Evolutionary conservation across 2,329 filamentous ascomycete genomes (phyloP), one percentile per base, ranked within the genome.

Genomic region (Microsporum canis): DNA sequence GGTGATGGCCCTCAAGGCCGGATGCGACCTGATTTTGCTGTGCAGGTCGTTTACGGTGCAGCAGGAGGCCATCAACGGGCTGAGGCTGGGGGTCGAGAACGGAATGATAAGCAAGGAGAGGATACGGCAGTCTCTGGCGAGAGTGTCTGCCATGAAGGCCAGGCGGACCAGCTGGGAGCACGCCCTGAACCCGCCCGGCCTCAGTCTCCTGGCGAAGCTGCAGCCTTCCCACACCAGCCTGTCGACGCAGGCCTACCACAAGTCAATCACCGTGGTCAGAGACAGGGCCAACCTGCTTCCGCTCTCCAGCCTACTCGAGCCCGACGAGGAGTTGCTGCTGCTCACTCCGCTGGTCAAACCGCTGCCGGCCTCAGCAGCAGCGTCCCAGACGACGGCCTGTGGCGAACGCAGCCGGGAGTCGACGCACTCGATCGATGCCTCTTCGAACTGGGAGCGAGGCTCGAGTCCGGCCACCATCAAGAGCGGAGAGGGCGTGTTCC

Each of bases 1-100:
- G 0, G 90, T 97, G 67, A 96, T 96, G 91, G 94, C 94, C 2
- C 89, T 96, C 58, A 94, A 96, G 72, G 92, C 94, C 36, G 94
- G 94, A 12, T 97, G 94, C 71, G 94, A 99, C 72, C 78, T 97
- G 59, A 85, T 96, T 3, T 82, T 96, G 4, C 82, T 96, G 1
- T 97, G 91, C 68, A 86, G 91, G 51, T 91, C 90, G 4, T 95
- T 91, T 67, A 85, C 88, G 41, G 87, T 92, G 23, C 91, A 97
- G 72, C 84, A 94, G 65, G 92, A 97, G 74, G 92, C 91, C 5
- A 89, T 99, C 69, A 88, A 88, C 39, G 92, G 91, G 0, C 79
- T 97, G 56, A 95, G 94, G 70, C 80, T 95, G 7, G 91, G 91
- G 0, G 83, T 96, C 36, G 90, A 96, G 65, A 96, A 94, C 70